phyloP scores from a whole-genome alignment of 140 eudicot species.

The Senecio squalidus region DNA sequence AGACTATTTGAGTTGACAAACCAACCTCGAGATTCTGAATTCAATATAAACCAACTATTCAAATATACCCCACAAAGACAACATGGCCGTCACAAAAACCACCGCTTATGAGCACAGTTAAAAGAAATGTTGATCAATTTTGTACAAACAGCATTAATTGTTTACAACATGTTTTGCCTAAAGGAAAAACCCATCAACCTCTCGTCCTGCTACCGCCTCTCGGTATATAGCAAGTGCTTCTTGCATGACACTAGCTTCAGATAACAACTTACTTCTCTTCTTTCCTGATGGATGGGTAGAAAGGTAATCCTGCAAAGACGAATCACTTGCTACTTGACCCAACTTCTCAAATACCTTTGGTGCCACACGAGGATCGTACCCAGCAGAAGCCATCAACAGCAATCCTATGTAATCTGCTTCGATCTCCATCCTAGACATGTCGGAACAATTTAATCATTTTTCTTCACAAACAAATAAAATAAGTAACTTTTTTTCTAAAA shows the following conservation, averaged over 20 bases:
- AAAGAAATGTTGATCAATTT: no score
- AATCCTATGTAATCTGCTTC: slow-evolving; percentile 94
- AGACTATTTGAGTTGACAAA: no score
- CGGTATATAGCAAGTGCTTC: slow-evolving; percentile 68
- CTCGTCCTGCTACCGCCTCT: slow-evolving; percentile 56
- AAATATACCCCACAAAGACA: no score
- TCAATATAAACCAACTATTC: no score
- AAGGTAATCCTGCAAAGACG: slow-evolving; percentile 65
- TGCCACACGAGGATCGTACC: slow-evolving; percentile 77
- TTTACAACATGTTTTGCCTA: background rate
- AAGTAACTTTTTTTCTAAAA: no score
- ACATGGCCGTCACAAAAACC: no score
- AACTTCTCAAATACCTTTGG: slow-evolving; percentile 78
- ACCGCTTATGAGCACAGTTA: no score
- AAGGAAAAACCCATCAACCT: slow-evolving; percentile 61
- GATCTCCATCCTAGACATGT: slow-evolving; percentile 71
- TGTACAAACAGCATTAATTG: no score
- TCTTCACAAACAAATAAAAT: background rate
- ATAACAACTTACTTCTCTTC: slow-evolving; percentile 61
- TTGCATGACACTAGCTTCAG: slow-evolving; percentile 85
- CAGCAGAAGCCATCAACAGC: slow-evolving; percentile 77
- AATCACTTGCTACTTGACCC: slow-evolving; percentile 58
- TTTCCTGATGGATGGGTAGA: slow-evolving; percentile 96
- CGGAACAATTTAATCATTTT: background rate
- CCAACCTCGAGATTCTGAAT: no score